phyloP scores from a whole-genome alignment of 1,139 yeast genomes.

The Pichia sp. region DNA sequence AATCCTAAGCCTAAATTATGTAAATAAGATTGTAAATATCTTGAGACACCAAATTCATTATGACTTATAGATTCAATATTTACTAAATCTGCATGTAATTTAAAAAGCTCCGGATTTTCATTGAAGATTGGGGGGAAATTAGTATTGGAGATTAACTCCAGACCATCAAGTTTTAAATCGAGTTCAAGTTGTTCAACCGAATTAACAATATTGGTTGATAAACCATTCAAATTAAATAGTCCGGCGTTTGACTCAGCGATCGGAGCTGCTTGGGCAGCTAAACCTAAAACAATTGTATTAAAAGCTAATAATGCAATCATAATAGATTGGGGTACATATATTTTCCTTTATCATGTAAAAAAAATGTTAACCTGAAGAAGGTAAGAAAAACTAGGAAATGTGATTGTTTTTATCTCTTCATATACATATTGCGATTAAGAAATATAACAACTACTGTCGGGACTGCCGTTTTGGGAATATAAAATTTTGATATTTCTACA shows the following conservation, averaged over 20 bases:
- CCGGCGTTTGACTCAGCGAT: background rate
- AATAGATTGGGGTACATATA: no score
- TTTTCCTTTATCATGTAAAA: no score
- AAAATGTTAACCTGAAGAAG: no score
- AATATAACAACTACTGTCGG: no score
- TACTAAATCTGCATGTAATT: slow-evolving; percentile 25
- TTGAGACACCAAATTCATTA: slow-evolving; percentile 23
- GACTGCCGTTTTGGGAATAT: no score
- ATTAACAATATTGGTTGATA: background rate
- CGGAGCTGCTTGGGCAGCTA: slow-evolving; percentile 1
- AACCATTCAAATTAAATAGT: no score
- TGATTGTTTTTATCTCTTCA: no score
- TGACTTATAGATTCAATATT: slow-evolving; percentile 21
- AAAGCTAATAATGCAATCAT: background rate
- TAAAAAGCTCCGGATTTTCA: slow-evolving; percentile 18
- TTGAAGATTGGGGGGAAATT: slow-evolving; percentile 9
- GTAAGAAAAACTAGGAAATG: no score
- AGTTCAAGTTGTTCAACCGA: slow-evolving; percentile 4
- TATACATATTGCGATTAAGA: no score
- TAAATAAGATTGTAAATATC: slow-evolving; percentile 19
- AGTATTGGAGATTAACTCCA: background rate
- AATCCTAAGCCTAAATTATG: slow-evolving; percentile 16
- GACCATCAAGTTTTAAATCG: no score
- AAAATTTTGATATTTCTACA: no score
- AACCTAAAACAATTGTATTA: background rate